phyloP scores from a whole-genome alignment of 768 basidiomycete species.

The Coprinellus aureogranulatus region DNA sequence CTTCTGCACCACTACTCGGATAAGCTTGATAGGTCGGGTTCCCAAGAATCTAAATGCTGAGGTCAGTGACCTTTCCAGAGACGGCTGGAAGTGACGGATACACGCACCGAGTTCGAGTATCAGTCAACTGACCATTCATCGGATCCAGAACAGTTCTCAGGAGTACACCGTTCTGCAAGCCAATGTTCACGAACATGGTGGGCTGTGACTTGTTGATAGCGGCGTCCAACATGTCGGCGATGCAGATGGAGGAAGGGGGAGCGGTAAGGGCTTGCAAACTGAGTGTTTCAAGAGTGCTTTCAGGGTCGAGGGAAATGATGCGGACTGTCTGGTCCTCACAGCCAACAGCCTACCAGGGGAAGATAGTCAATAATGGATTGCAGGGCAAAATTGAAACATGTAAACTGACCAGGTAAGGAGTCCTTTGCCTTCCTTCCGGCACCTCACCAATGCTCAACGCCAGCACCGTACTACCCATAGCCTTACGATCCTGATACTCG shows the following conservation, averaged over 20 bases:
- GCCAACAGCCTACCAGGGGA: slow-evolving; percentile 75
- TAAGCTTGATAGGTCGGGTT: slow-evolving; percentile 84
- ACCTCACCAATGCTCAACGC: slow-evolving; percentile 93
- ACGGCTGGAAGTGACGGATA: background rate
- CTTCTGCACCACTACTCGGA: slow-evolving; percentile 82
- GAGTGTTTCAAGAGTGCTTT: slow-evolving; percentile 92
- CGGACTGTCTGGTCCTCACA: slow-evolving; percentile 99
- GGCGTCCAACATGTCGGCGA: slow-evolving; percentile 96
- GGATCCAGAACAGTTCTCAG: slow-evolving; percentile 95
- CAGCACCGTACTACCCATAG: slow-evolving; percentile 93
- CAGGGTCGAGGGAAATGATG: slow-evolving; percentile 94
- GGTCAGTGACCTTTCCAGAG: background rate
- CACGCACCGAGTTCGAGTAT: slow-evolving; percentile 88
- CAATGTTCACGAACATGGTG: slow-evolving; percentile 98
- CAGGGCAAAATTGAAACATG: background rate
- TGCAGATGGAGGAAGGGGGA: slow-evolving; percentile 92
- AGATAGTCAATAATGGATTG: background rate
- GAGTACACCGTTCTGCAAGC: slow-evolving; percentile 92
- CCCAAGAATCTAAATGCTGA: slow-evolving; percentile 89
- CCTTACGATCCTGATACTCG: slow-evolving; percentile 96
- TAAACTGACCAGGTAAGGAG: slow-evolving; percentile 79
- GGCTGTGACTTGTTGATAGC: slow-evolving; percentile 95
- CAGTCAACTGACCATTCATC: slow-evolving; percentile 90
- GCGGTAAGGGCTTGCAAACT: slow-evolving; percentile 96
- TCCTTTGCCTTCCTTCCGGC: slow-evolving; percentile 89